Evolutionary conservation across 768 basidiomycete genomes (phyloP).

Genomic region (Suillus decipiens): DNA sequence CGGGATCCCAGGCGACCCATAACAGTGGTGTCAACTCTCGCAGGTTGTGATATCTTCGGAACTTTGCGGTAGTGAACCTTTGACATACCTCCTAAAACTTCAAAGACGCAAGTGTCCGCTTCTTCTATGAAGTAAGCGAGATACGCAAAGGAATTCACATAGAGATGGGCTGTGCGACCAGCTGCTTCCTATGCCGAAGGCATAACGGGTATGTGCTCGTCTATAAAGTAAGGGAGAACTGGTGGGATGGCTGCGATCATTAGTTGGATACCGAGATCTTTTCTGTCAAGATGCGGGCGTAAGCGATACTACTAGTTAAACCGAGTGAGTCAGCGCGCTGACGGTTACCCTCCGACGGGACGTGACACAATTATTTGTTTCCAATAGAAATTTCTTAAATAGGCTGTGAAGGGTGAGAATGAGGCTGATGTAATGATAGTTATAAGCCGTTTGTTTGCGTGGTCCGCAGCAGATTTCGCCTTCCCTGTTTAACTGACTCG

Average conservation of each 20-base stretch:
- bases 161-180: background rate
- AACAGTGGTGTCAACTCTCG: background rate
- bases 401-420: constrained; percentile 32
- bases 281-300: background rate
- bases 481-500: constrained; percentile 20
- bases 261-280: constrained; percentile 1
- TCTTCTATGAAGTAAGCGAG: constrained; percentile 4
- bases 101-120: background rate
- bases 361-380: background rate
- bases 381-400: constrained; percentile 5
- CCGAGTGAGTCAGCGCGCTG: background rate
- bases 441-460: constrained; percentile 36
- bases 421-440: constrained; percentile 34
- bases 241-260: background rate
- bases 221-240: no score
- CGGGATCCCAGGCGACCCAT: background rate
- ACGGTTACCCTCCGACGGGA: constrained; percentile 5
- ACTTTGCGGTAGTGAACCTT: background rate
- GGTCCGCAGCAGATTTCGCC: constrained; percentile 33
- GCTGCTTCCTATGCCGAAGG: no score
- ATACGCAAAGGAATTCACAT: background rate
- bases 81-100: constrained; percentile 1
- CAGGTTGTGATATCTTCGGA: background rate
- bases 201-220: no score
- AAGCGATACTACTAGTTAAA: no score